These are phyloP conservation scores for Talaromyces nanjingensis DNA, from an alignment of 495 filamentous ascomycete genomes.

Conservation along the genomic window DNA sequence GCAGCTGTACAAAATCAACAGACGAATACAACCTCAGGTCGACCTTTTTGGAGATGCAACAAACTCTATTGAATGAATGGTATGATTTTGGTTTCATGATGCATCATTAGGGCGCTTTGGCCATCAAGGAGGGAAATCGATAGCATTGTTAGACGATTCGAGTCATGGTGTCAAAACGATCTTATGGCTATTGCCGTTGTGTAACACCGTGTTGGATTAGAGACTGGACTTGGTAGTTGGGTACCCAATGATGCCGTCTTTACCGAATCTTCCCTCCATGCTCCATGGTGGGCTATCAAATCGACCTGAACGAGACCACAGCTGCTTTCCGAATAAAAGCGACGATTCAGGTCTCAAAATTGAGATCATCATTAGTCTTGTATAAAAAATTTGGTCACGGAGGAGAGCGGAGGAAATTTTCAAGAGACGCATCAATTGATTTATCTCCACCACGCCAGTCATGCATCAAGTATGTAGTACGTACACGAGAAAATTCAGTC, in stretches of 20 bases:
- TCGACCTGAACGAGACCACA: background rate
- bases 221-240: background rate
- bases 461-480: background rate
- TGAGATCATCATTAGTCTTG: background rate
- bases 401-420: background rate
- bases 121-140: background rate
- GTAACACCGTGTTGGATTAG: background rate
- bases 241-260: background rate
- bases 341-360: background rate
- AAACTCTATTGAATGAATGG: background rate
- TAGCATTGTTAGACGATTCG: background rate
- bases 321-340: background rate
- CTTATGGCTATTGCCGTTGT: background rate
- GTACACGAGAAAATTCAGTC: background rate
- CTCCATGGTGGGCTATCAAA: background rate
- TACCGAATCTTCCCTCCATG: background rate
- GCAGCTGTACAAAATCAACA: background rate
- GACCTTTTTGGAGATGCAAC: slow-evolving; percentile 5
- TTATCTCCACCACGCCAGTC: background rate
- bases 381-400: background rate
- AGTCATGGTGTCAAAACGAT: background rate
- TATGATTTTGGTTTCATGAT: background rate
- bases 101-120: background rate
- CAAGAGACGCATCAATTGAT: background rate
- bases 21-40: background rate